Conservation (phyloP, 306 rosid species). For the Rosa rugosa region DNA sequence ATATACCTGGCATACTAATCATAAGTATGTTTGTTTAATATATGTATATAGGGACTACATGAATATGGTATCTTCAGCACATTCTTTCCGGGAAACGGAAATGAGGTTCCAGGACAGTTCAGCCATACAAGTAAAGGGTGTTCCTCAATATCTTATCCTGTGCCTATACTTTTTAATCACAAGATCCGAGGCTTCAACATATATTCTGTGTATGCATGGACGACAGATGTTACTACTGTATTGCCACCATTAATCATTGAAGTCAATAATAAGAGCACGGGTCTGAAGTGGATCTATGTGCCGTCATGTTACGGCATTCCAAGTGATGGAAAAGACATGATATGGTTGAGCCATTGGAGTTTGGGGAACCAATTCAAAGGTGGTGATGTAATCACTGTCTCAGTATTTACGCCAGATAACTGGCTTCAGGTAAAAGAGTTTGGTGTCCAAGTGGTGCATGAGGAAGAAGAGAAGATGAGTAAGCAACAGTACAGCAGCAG, state of each 20-base stretch:
- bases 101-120: background rate
- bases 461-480: background rate
- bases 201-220: background rate
- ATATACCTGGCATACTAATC: too few relatives aligned
- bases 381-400: background rate
- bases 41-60: background rate
- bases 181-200: background rate
- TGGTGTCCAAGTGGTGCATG: background rate
- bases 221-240: too few relatives aligned
- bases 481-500: too few relatives aligned
- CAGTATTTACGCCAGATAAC: background rate
- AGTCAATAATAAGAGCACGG: background rate
- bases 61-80: constrained; percentile 3
- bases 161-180: background rate
- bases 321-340: background rate
- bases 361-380: background rate
- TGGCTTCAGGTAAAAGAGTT: background rate
- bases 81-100: background rate
- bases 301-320: background rate
- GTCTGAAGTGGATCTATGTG: background rate
- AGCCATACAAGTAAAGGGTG: background rate
- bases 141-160: background rate
- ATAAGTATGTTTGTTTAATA: too few relatives aligned
- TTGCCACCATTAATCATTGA: too few relatives aligned
- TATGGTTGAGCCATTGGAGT: constrained; percentile 6